Base-by-base conservation (phyloP, 345 rosid genomes). In the Moricandia arvensis region DNA sequence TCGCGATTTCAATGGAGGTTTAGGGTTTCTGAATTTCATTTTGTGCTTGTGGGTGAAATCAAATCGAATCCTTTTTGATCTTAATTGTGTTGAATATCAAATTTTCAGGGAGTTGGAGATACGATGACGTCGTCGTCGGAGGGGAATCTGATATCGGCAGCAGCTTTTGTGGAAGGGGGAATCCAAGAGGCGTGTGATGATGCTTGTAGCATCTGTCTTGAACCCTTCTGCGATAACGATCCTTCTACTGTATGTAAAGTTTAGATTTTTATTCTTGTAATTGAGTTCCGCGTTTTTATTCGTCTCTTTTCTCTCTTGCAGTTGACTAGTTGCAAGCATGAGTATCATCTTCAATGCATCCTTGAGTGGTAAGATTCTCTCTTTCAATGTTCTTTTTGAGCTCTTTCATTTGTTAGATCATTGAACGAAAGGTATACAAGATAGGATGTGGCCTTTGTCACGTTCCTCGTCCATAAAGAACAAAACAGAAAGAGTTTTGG, bases 131-230 rank as follows among this genome's bases (percentile, higher is more conserved):
- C 54, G 6, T 1, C 53, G 53, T 1, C 53, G 17, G 96, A 85
- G 35, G 88, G 83, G 4, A 90, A 88, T 76, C 61, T 89, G 87
- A 90, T 90, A 16, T 94, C 98, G 0, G 93, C 97, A 13, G 97
- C 92, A 16, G 98, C 98, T 26, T 94, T 94, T 79, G 98, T 94
- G 15, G 92, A 94, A 84, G 98, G 98, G 0, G 98, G 98, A 68
- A 86, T 94, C 35, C 98, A 94, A 80, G 98, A 94, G 27, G 82
- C 98, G 54, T 94, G 98, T 79, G 98, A 94, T 79, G 97, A 94
- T 76, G 84, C 97, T 41, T 94, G 98, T 84, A 94, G 98, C 87
- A 94, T 94, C 41, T 94, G 98, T 79, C 98, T 94, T 31, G 98
- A 94, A 81, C 83, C 68, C 68, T 94, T 94, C 66, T 83, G 85